phyloP scores from a whole-genome alignment of 2,329 filamentous ascomycete genomes.

The Cordyceps javanica region DNA sequence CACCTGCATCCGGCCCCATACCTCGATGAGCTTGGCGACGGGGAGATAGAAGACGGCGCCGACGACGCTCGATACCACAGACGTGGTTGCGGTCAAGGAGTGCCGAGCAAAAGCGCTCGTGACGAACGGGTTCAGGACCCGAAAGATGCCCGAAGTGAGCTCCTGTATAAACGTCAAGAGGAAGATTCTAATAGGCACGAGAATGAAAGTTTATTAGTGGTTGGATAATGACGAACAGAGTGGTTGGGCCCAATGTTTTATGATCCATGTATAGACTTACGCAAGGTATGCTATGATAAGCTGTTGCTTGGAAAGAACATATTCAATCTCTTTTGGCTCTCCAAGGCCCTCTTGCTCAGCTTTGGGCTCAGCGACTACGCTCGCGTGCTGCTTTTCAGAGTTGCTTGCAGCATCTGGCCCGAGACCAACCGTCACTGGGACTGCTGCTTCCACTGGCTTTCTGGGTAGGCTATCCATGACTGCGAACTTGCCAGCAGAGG shows the following conservation, averaged over 20 bases:
- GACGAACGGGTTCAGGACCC: constrained; percentile 39
- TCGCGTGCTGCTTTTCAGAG: neutral
- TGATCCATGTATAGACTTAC: too few relatives aligned
- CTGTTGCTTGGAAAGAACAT: neutral
- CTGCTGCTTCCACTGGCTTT: neutral
- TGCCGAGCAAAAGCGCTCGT: constrained; percentile 45
- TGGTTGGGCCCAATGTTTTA: too few relatives aligned
- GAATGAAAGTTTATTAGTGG: neutral
- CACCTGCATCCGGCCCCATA: constrained; percentile 61
- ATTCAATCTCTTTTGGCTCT: neutral
- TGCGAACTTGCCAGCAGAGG: neutral
- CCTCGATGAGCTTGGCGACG: constrained; percentile 60
- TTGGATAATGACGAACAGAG: too few relatives aligned
- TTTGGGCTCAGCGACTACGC: neutral
- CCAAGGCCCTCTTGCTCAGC: neutral
- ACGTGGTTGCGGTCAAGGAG: constrained; percentile 46
- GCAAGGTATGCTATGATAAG: neutral
- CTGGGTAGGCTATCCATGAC: neutral
- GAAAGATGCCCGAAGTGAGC: constrained; percentile 30
- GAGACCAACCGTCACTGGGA: neutral
- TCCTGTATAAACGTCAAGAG: constrained; percentile 33
- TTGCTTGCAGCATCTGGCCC: neutral
- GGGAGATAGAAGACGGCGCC: constrained; percentile 56
- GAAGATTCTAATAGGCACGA: constrained; percentile 31
- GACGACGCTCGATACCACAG: constrained; percentile 50